Base-by-base conservation (phyloP, 495 filamentous ascomycete species). In the Xylaria scruposa region DNA sequence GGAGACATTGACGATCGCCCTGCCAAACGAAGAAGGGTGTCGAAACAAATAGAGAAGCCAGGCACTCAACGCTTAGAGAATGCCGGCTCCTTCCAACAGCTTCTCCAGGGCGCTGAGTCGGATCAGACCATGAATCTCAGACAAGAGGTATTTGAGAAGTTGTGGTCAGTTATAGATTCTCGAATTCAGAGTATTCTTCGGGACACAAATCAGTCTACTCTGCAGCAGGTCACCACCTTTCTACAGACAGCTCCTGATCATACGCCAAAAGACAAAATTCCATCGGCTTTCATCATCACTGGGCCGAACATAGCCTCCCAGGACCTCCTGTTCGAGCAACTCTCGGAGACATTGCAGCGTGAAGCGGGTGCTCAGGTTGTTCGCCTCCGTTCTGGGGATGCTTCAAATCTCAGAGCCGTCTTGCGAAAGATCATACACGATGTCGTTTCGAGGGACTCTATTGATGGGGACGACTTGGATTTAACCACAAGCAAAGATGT, bases 291-390 rank as follows among this genome's bases (percentile, higher is more conserved):
- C 68, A 89, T 99, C 51, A 89, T 94, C 38, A 91, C 92, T 21
- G 95, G 94, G 7, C 93, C 94, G n/a, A 95, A 94, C 73, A 91
- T 95, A 67, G 91, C 93, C 33, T 92, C 91, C 15, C 91, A 95
- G 68, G 86, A 85, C 19, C 83, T 91, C 42, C 83, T 98, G 24
- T 91, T 97, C 69, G 87, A 87, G 75, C 92, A 89, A 82, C 86
- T 92, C 65, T 87, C 82, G 68, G 86, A 86, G 73, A 83, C 80
- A 71, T 84, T 90, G 29, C 79, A 81, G 72, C 77, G 71, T 64
- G 81, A 83, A 63, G 80, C 83, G 72, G 84, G 80, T 79, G 87
- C 80, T 64, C 86, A 82, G 63, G 88, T 91, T 56, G 87, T 97
- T n/a, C 82, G 89, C 19, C 77, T 98, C 38, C 89, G 92, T 40